phyloP scores from a whole-genome alignment of 2,329 filamentous ascomycete species.

The Phaeoacremonium minimum region DNA sequence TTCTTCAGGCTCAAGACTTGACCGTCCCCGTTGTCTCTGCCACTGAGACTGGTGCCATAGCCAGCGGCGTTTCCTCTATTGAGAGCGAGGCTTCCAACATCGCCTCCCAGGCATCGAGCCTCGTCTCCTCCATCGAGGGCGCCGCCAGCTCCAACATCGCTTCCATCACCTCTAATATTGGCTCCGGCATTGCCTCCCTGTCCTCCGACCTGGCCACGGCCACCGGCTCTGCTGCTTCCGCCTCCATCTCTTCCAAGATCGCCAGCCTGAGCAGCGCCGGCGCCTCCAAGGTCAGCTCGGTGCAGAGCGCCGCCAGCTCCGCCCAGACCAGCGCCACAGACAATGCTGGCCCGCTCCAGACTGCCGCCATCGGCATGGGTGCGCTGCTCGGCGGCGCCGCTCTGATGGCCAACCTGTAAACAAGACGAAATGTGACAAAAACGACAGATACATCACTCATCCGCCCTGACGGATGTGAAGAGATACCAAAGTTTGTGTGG shows the following conservation, averaged over 20 bases:
- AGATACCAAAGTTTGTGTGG: too few species aligned
- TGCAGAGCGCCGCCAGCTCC: conserved; percentile 9
- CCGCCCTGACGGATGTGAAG: too few species aligned
- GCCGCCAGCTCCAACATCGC: conserved; percentile 11
- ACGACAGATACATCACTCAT: too few species aligned
- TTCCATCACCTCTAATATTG: conserved; percentile 14
- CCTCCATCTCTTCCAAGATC: conserved; percentile 8
- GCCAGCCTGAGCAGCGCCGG: conserved; percentile 6
- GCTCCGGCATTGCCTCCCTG: conserved; percentile 14
- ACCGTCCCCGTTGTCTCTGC: background rate
- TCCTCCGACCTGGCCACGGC: conserved; percentile 20
- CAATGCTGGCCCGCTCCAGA: conserved; percentile 26
- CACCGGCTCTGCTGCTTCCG: conserved; percentile 17
- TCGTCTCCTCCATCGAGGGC: conserved; percentile 3
- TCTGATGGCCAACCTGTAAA: conserved; percentile 39
- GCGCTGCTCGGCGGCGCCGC: conserved; percentile 43
- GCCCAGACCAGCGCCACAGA: conserved; percentile 7
- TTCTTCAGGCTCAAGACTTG: background rate
- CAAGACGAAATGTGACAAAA: conserved; percentile 4
- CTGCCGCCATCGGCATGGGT: conserved; percentile 38
- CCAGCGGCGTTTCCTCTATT: conserved; percentile 6
- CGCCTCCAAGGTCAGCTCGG: conserved; percentile 11
- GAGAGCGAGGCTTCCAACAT: conserved; percentile 12
- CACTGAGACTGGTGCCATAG: conserved; percentile 4
- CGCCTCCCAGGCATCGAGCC: conserved; percentile 15